A percentile compares a stretch with the other conserved stretches of the same genome.
Conservation (phyloP, 352 stramenopile species). For the Globisporangium mamillatum region DNA sequence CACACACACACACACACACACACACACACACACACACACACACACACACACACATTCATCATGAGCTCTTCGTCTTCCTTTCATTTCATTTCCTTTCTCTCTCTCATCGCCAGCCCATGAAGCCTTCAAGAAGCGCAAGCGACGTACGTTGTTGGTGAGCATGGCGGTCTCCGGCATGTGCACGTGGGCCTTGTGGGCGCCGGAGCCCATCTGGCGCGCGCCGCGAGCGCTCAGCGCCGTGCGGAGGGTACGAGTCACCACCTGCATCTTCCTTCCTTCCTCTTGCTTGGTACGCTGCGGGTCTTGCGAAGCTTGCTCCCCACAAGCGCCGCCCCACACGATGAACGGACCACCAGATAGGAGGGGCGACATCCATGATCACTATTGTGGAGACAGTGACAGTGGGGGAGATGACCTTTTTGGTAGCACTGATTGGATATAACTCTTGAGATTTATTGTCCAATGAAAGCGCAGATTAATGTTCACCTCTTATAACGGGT, state of each 20-base stretch:
- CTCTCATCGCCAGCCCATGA: not conserved
- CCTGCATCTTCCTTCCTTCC: slow-evolving; percentile 30
- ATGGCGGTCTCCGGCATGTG: slow-evolving; percentile 86
- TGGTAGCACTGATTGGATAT: slow-evolving; percentile 1
- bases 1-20: not conserved
- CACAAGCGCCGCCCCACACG: slow-evolving; percentile 1
- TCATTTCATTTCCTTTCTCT: too few species aligned
- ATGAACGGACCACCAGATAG: slow-evolving; percentile 14
- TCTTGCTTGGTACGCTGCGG: slow-evolving; percentile 2
- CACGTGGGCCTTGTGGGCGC: slow-evolving; percentile 48
- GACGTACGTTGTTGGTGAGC: slow-evolving; percentile 82
- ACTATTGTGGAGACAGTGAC: not conserved
- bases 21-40: not conserved
- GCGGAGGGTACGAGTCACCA: slow-evolving; percentile 26
- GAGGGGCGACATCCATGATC: slow-evolving; percentile 11
- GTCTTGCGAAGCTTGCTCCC: slow-evolving; percentile 2
- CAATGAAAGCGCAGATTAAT: too few species aligned
- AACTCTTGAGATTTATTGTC: not conserved
- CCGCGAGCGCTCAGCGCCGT: slow-evolving; percentile 31
- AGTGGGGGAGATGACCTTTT: slow-evolving; percentile 12
- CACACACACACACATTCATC: not conserved
- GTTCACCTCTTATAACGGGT: too few species aligned
- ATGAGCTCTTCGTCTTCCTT: not conserved
- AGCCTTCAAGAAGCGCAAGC: too few species aligned
- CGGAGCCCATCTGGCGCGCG: slow-evolving; percentile 47